Conservation (phyloP, 2,329 filamentous ascomycete species). For the Botrytis medusae region DNA sequence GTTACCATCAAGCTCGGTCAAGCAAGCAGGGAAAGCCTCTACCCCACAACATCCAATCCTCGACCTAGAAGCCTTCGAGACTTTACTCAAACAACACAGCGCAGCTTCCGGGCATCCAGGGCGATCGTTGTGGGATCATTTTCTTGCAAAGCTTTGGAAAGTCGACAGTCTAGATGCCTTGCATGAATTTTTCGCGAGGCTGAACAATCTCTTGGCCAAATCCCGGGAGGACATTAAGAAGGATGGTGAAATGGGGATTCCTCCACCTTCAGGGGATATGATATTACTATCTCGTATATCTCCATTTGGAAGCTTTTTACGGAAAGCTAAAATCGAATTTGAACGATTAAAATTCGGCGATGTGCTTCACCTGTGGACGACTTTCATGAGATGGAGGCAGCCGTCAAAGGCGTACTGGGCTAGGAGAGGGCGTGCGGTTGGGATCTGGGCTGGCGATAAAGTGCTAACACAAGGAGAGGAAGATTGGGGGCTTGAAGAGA, state of each 20-base stretch:
- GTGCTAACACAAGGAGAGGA: conserved; percentile 52
- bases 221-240: conserved; percentile 60
- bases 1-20: conserved; percentile 49
- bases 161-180: conserved; percentile 80
- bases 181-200: conserved; percentile 69
- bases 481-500: conserved; percentile 51
- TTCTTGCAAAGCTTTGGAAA: conserved; percentile 78
- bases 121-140: conserved; percentile 81
- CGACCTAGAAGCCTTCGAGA: conserved; percentile 59
- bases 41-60: conserved; percentile 48
- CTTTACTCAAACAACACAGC: conserved; percentile 53
- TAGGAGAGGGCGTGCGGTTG: conserved; percentile 49
- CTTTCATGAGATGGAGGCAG: conserved; percentile 77
- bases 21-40: conserved; percentile 22
- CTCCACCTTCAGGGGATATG: conserved; percentile 48
- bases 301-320: conserved; percentile 78
- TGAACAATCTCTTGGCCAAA: conserved; percentile 59
- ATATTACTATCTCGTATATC: conserved; percentile 71
- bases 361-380: conserved; percentile 74
- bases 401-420: conserved; percentile 66
- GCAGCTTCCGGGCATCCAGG: conserved; percentile 64
- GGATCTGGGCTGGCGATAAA: conserved; percentile 55
- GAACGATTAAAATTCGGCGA: conserved; percentile 78
- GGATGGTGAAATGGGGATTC: conserved; percentile 53
- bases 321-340: conserved; percentile 77